phyloP scores from a whole-genome alignment of 345 rosid genomes.

The Murraya koenigii region DNA sequence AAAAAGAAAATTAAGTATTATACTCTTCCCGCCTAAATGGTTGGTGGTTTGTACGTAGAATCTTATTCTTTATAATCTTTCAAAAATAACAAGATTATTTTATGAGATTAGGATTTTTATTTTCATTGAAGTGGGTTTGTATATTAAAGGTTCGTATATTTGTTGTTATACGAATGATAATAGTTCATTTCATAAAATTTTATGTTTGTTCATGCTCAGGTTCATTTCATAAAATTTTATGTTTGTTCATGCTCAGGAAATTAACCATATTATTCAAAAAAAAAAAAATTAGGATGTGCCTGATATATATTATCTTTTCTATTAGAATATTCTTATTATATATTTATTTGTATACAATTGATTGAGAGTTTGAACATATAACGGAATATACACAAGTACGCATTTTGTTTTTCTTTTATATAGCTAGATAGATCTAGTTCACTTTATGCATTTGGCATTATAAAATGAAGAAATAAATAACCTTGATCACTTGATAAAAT shows the following conservation, averaged over 20 bases:
- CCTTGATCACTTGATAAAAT: too few species aligned
- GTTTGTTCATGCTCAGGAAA: not conserved
- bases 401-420: too few species aligned
- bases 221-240: too few species aligned
- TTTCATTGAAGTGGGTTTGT: not conserved
- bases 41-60: constrained; percentile 1
- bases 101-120: not conserved
- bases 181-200: too few species aligned
- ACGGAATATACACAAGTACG: too few species aligned
- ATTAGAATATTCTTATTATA: too few species aligned
- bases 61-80: not conserved
- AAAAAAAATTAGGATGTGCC: too few species aligned
- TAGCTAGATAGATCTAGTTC: too few species aligned
- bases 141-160: not conserved
- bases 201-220: not conserved
- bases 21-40: not conserved
- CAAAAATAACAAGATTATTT: not conserved
- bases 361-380: too few species aligned
- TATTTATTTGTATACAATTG: not conserved
- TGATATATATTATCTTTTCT: not conserved
- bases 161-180: not conserved
- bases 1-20: not conserved
- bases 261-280: too few species aligned
- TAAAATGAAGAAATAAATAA: too few species aligned
- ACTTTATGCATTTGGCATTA: not conserved